phyloP scores from a whole-genome alignment of 208 protist genomes.

The Wallacemonas sp. region DNA sequence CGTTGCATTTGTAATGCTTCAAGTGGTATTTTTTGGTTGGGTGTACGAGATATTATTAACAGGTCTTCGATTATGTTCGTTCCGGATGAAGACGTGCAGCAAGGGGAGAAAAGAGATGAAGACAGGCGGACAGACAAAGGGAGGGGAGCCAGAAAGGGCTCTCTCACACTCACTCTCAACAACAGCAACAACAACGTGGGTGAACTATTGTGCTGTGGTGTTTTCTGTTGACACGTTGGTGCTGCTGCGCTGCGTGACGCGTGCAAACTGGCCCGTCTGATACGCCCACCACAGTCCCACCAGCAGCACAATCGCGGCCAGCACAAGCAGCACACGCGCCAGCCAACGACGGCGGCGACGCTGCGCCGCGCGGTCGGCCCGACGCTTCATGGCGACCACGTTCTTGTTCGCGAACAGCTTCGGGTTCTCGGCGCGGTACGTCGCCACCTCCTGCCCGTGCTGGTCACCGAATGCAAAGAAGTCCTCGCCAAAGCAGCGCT shows the following conservation, averaged over 20 bases:
- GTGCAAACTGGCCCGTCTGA: not conserved
- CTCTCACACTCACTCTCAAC: too few relatives aligned
- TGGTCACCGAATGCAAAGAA: conserved; percentile 79
- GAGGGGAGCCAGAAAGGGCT: too few relatives aligned
- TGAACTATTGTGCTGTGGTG: too few relatives aligned
- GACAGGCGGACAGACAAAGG: too few relatives aligned
- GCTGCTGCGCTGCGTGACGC: too few relatives aligned
- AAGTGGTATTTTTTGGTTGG: too few relatives aligned
- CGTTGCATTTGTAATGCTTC: too few relatives aligned
- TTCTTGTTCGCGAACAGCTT: conserved; percentile 47
- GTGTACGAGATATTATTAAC: too few relatives aligned
- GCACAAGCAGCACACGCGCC: conserved; percentile 29
- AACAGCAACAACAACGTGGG: too few relatives aligned
- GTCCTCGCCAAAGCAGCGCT: conserved; percentile 67
- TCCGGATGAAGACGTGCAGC: not conserved
- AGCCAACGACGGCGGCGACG: conserved; percentile 35
- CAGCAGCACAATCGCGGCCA: conserved; percentile 24
- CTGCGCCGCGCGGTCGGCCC: conserved; percentile 28
- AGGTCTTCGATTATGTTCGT: not conserved
- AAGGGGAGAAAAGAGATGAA: not conserved
- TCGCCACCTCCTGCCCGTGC: conserved; percentile 46
- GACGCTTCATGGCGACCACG: conserved; percentile 42
- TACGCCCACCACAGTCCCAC: conserved; percentile 14
- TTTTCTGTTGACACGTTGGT: too few relatives aligned
- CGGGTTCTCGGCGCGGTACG: conserved; percentile 57